phyloP scores from a whole-genome alignment of 2,329 filamentous ascomycete species.

The Calonectria hawksworthii region DNA sequence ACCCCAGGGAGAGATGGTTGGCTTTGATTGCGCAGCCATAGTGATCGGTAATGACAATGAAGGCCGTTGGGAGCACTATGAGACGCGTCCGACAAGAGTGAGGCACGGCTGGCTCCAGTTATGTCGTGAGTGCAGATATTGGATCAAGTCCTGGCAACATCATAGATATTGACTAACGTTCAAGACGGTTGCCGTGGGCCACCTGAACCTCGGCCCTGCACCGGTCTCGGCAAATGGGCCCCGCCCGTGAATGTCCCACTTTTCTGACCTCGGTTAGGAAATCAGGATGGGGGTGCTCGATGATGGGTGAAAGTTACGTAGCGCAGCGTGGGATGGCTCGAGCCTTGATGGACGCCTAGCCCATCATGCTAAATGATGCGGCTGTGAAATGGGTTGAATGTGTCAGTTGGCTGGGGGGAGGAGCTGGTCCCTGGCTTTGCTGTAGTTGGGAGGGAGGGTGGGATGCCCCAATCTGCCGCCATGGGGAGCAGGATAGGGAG shows the following conservation, averaged over 20 bases:
- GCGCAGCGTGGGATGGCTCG: constrained; percentile 11
- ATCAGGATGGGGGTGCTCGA: constrained; percentile 18
- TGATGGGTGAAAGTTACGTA: neutral
- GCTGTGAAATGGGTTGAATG: neutral
- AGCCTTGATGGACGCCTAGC: neutral
- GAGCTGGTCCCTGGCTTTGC: neutral
- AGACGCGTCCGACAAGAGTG: neutral
- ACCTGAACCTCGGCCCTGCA: constrained; percentile 40
- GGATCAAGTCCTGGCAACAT: constrained; percentile 30
- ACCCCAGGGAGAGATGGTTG: constrained; percentile 89
- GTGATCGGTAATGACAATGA: constrained; percentile 3
- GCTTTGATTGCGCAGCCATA: constrained; percentile 74
- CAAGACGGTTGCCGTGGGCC: constrained; percentile 39
- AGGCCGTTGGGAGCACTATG: neutral
- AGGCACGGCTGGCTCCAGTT: constrained; percentile 25
- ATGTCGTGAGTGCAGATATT: constrained; percentile 28
- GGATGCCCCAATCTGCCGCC: neutral
- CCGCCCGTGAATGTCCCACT: constrained; percentile 41
- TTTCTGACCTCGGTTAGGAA: constrained; percentile 46
- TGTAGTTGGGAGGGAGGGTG: neutral
- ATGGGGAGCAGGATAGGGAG: neutral
- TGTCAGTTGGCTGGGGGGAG: neutral
- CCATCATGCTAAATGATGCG: neutral
- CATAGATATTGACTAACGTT: constrained; percentile 32
- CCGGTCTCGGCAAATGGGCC: constrained; percentile 46